Percentiles rank a stretch among this genome's conserved stretches.
Conservation (phyloP, 2,329 filamentous ascomycete species). For the Pseudogymnoascus pannorum region DNA sequence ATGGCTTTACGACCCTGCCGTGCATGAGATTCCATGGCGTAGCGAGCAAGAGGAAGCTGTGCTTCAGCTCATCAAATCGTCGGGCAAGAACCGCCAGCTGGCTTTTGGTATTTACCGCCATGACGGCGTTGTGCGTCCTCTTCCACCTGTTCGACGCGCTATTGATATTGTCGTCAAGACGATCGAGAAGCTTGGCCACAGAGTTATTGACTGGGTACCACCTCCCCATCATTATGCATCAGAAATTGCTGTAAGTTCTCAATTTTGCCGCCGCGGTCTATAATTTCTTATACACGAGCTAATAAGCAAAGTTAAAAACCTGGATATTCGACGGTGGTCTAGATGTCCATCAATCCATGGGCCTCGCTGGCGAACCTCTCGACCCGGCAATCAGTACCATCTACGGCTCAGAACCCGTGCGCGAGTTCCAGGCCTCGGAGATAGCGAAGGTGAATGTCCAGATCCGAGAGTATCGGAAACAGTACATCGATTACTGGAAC, state of each 20-base stretch:
- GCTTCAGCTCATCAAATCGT: conserved; percentile 33
- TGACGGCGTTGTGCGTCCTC: conserved; percentile 43
- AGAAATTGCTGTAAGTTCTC: conserved; percentile 34
- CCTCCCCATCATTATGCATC: conserved; percentile 38
- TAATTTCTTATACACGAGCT: conserved; percentile 1
- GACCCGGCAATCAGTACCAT: conserved; percentile 15
- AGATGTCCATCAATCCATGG: conserved; percentile 43
- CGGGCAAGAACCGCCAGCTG: conserved; percentile 32
- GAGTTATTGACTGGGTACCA: conserved; percentile 52
- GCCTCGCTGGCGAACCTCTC: conserved; percentile 47
- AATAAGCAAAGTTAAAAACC: conserved; percentile 22
- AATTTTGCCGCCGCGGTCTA: conserved; percentile 20
- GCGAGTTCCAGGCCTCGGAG: conserved; percentile 25
- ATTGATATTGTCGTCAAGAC: conserved; percentile 43
- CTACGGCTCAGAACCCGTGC: conserved; percentile 27
- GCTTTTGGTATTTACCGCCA: conserved; percentile 47
- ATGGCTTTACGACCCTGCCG: conserved; percentile 60
- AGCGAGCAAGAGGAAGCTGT: conserved; percentile 33
- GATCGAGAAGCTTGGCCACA: conserved; percentile 46
- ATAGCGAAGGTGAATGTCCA: conserved; percentile 37
- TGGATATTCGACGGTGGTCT: conserved; percentile 43
- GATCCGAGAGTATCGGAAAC: conserved; percentile 47
- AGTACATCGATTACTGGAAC: conserved; percentile 60
- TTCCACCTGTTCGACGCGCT: conserved; percentile 51
- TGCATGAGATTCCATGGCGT: conserved; percentile 59